Conservation (phyloP, 139 green algal species). For the Auxenochlorella pyrenoidosa region DNA sequence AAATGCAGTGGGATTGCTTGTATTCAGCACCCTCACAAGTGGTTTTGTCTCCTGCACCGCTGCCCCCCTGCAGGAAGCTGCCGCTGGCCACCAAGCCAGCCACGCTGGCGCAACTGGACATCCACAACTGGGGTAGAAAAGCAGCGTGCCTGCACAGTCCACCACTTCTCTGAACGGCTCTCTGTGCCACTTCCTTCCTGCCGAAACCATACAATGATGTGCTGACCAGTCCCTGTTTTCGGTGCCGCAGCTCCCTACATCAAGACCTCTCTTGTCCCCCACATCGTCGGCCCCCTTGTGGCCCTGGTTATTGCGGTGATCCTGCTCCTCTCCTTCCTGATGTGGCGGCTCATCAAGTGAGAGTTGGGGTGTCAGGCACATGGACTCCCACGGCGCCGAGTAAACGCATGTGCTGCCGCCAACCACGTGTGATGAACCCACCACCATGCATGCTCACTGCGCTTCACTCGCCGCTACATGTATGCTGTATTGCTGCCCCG, state of each 20-base stretch:
- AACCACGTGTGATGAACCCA: too few relatives aligned
- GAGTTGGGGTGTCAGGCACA: too few relatives aligned
- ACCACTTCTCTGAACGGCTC: neutral
- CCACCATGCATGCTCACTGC: too few relatives aligned
- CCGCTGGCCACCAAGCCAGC: slow-evolving; percentile 22
- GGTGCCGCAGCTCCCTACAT: neutral
- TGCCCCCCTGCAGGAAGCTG: neutral
- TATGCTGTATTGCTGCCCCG: too few relatives aligned
- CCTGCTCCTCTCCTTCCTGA: slow-evolving; percentile 7
- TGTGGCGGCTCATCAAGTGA: slow-evolving; percentile 17
- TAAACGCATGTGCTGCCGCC: neutral
- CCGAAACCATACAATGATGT: too few relatives aligned
- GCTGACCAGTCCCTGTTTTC: neutral
- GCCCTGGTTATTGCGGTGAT: neutral
- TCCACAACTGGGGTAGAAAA: neutral
- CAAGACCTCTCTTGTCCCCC: neutral
- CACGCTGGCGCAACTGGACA: slow-evolving; percentile 10
- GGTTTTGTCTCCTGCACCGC: neutral
- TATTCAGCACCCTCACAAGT: too few relatives aligned
- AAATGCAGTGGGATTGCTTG: too few relatives aligned
- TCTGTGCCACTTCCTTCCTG: neutral
- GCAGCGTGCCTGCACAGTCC: neutral
- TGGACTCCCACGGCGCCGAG: too few relatives aligned
- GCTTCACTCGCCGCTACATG: too few relatives aligned
- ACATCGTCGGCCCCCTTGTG: slow-evolving; percentile 2